Percentiles rank a stretch among this genome's conserved stretches.
Conservation (phyloP, 2,329 filamentous ascomycete species). For the Cladosporium sphaerospermum region DNA sequence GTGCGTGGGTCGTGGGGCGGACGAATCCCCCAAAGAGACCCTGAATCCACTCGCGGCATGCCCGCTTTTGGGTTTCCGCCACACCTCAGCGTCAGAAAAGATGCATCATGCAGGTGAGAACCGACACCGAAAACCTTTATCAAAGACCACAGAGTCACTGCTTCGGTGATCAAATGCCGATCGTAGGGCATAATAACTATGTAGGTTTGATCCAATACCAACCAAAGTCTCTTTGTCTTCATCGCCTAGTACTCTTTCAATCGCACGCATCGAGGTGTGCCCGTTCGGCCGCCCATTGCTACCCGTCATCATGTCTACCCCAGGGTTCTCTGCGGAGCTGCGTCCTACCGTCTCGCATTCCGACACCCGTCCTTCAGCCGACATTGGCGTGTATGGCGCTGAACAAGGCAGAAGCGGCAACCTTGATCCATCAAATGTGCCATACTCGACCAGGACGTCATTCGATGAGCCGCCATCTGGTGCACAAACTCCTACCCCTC, state of each 20-base stretch:
- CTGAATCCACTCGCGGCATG: not conserved
- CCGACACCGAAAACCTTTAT: not conserved
- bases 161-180: not conserved
- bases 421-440: not conserved
- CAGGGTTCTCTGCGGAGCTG: not conserved
- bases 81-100: not conserved
- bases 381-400: not conserved
- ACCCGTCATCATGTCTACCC: not conserved
- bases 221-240: not conserved
- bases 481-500: slow-evolving; percentile 9
- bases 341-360: not conserved
- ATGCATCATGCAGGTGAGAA: not conserved
- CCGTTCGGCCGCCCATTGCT: no score
- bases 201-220: not conserved
- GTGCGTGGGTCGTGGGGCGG: no score
- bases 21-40: no score
- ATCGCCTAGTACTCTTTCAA: no score
- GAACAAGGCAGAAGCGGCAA: not conserved
- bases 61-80: not conserved
- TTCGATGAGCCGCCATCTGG: slow-evolving; percentile 10
- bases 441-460: slow-evolving; percentile 1
- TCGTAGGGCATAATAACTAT: not conserved
- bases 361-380: not conserved
- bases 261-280: no score
- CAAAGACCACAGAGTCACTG: not conserved